A percentile compares a stretch with the other conserved stretches of the same genome.
These are phyloP conservation scores for Penicillium fuscoglaucum DNA, from an alignment of 2,329 filamentous ascomycete genomes.

Conservation along the genomic window DNA sequence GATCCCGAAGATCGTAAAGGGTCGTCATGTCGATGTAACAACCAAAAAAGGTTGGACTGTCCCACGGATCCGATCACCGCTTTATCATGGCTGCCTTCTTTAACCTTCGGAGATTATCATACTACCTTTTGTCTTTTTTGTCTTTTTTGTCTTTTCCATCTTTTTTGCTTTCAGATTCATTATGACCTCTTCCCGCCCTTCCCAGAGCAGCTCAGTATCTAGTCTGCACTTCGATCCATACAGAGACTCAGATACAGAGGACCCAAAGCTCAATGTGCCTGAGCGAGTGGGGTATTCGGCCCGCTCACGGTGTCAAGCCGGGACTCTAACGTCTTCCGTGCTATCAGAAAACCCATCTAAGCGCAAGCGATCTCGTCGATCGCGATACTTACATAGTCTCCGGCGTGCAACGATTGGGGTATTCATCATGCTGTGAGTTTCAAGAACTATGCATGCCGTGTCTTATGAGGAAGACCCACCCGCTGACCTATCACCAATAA, in stretches of 20 bases:
- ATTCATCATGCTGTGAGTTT: constrained; percentile 39
- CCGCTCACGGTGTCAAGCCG: constrained; percentile 17
- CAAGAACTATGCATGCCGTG: not conserved
- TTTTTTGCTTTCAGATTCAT: not conserved
- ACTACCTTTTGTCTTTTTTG: not conserved
- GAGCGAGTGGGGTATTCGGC: constrained; percentile 16
- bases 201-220: constrained; percentile 11
- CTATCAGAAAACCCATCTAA: constrained; percentile 10
- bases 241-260: constrained; percentile 14
- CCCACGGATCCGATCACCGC: constrained; percentile 15
- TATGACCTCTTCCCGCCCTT: constrained; percentile 7
- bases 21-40: not conserved
- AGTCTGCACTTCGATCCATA: constrained; percentile 18
- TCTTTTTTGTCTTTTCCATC: not conserved
- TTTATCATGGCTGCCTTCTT: constrained; percentile 11
- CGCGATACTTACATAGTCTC: constrained; percentile 21
- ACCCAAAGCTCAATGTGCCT: constrained; percentile 7
- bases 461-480: not conserved
- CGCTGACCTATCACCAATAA: constrained; percentile 5
- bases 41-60: not conserved
- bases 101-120: constrained; percentile 1
- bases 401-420: constrained; percentile 23
- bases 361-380: constrained; percentile 17
- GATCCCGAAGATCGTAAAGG: no score
- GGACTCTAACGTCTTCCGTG: constrained; percentile 10